Evolutionary conservation across 192 early-diverging fungal genomes (phyloP), one percentile per base, ranked within the genome.

Genomic region (Pilobolus umbonatus): DNA sequence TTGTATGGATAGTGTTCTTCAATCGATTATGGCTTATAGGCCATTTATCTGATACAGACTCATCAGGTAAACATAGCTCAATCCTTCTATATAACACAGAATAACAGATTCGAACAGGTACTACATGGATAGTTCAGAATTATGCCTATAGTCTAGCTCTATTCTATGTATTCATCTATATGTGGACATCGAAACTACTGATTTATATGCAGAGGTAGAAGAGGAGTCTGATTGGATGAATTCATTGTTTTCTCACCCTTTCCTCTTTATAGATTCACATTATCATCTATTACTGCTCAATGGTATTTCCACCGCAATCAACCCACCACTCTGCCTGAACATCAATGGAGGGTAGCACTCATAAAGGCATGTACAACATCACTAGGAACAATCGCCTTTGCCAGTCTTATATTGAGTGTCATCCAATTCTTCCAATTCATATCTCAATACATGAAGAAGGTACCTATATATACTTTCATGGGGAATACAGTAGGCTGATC

Each of bases 181-280:
- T 91, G 62, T 91, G 89, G 89, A 86, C 85, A 9, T 74, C 82
- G 1, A 79, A 82, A 5, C 67, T 89, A 1, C 61, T 91, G n/a
- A 73, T 80, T 26, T 85, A 86, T 52, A 65, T 89, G 15, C 86
- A 89, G 67, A 86, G 79, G 79, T 81, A 55, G 9, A 30, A 10
- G n/a, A 68, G 35, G 12, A 3, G 11, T 2, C 5, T 9, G 15
- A 26, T 8, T 24, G 4, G 17, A 30, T 3, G 17, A 36, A 29
- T 14, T 31, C 1, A 22, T 39, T 14, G 1, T 11, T 57, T 21
- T 42, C 55, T 45, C 14, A 21, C n/a, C 31, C 19, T 28, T 54
- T 31, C n/a, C 7, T 47, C 19, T 56, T n/a, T 17, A 21, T 62
- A 79, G 83, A 65, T 77, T 82, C 17, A 78, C 79, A 5, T 69